Evolutionary conservation across 2,329 filamentous ascomycete species (phyloP), one percentile per base, ranked within the genome.

Genomic region (Beauveria caledonica): DNA sequence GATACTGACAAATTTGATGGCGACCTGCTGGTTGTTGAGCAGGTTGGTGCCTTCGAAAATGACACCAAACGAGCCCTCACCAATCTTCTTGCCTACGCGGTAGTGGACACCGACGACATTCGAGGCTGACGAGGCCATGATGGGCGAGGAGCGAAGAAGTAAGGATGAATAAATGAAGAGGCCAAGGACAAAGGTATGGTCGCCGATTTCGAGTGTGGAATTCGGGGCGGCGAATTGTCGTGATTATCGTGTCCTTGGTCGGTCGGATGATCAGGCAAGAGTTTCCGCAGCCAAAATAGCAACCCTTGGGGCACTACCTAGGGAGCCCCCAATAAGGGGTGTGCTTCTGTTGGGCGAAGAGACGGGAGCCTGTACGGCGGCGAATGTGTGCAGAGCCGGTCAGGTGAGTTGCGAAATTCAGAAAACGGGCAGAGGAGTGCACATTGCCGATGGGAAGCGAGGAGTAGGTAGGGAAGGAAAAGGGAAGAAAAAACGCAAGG

Each of bases 71-170:
- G 92, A 96, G 66, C 93, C 93, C 84, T 97, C 94, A 74, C 94
- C 94, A 69, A 99, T 97, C 81, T 99, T 99, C 85, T 97, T 97
- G 70, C 94, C 94, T 67, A 99, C 94, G 67, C 94, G 86, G 77
- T 99, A 99, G 79, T 99, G 94, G 67, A 99, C 94, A 73, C 94
- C 94, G 71, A 97, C 94, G 68, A 99, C 94, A 77, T 97, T 97
- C 64, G 92, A 96, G 65, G 90, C 94, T 63, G 89, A 91, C 65
- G 90, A 92, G 62, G 90, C 86, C 90, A 94, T 94, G 73, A 70
- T 73, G 73, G 67, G 63, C 64, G 62, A 36, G 9, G 25, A 49
- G 27, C 56, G 56, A 42, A n/a, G 15, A n/a, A 3, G 17, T 15
- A 53, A 21, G 5, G 10, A 45, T 39, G 8, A 39, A 46, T 53